These are phyloP conservation scores for Scytalidium sp. DNA, from an alignment of 2,329 filamentous ascomycete species.

Conservation along the genomic window DNA sequence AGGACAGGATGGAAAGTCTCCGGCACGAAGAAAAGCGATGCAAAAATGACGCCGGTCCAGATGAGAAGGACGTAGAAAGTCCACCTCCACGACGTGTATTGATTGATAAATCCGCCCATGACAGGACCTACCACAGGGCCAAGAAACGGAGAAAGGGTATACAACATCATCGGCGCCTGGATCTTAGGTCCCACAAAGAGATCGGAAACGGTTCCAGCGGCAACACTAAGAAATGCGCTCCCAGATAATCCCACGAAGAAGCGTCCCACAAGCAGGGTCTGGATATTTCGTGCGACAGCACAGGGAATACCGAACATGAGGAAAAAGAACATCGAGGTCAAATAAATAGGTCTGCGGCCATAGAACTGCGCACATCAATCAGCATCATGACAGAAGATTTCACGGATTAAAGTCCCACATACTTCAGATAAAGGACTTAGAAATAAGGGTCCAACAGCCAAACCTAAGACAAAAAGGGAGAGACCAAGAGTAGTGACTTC, in stretches of 20 bases:
- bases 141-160: conserved; percentile 62
- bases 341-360: conserved; percentile 77
- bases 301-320: conserved; percentile 78
- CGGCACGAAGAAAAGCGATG: conserved; percentile 25
- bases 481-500: conserved; percentile 51
- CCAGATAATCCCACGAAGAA: conserved; percentile 76
- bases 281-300: conserved; percentile 75
- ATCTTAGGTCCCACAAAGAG: conserved; percentile 68
- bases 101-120: conserved; percentile 62
- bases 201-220: conserved; percentile 83
- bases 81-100: conserved; percentile 61
- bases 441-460: conserved; percentile 59
- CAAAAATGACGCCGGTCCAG: conserved; percentile 58
- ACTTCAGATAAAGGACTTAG: conserved; percentile 61
- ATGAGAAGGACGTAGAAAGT: conserved; percentile 52
- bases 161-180: conserved; percentile 44
- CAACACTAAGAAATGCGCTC: conserved; percentile 67
- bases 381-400: neutral
- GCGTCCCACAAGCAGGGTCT: conserved; percentile 72
- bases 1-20: conserved; percentile 10
- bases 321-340: conserved; percentile 71
- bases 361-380: conserved; percentile 60
- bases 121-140: conserved; percentile 64
- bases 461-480: conserved; percentile 56
- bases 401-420: neutral